Evolutionary conservation across 352 stramenopile genomes (phyloP).

Genomic region (Phytophthora palmivora): DNA sequence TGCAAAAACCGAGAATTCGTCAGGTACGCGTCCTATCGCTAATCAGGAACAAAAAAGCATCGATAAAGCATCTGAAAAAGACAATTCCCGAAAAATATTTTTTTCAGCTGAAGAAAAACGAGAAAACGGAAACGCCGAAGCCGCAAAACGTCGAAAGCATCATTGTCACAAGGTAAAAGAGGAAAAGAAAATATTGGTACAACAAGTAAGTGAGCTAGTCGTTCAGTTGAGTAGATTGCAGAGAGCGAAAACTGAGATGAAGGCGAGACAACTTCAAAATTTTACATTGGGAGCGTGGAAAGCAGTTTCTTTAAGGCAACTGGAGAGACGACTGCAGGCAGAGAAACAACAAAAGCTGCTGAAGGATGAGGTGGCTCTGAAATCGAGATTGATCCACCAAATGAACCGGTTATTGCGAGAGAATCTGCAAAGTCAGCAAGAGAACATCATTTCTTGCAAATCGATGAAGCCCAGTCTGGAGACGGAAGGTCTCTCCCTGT

Average conservation of each 20-base stretch:
- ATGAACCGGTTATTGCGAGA: conserved; percentile 11
- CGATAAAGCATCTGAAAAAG: not conserved
- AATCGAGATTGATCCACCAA: conserved; percentile 11
- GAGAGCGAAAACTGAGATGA: not conserved
- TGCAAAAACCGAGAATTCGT: conserved; percentile 8
- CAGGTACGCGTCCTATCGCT: conserved; percentile 5
- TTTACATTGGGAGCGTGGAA: too few species aligned
- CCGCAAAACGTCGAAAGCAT: conserved; percentile 9
- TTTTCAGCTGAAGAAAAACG: conserved; percentile 7
- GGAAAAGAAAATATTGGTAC: conserved; percentile 12
- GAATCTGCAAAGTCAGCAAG: not conserved
- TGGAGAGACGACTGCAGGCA: conserved; percentile 9
- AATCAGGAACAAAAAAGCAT: not conserved
- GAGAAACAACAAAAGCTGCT: conserved; percentile 20
- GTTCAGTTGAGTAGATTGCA: not conserved
- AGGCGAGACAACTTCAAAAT: not conserved
- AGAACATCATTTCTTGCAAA: conserved; percentile 1
- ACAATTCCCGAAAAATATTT: too few species aligned
- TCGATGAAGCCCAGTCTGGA: too few species aligned
- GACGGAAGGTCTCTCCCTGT: not conserved
- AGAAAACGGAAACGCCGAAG: conserved; percentile 23
- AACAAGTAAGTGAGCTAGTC: conserved; percentile 10
- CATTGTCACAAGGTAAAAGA: conserved; percentile 29
- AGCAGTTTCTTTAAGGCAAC: too few species aligned
- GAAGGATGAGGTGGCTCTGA: conserved; percentile 5